A percentile compares a stretch with the other conserved stretches of the same genome.
Conservation (phyloP, 495 filamentous ascomycete genomes). For the Entonaema liquescens region DNA sequence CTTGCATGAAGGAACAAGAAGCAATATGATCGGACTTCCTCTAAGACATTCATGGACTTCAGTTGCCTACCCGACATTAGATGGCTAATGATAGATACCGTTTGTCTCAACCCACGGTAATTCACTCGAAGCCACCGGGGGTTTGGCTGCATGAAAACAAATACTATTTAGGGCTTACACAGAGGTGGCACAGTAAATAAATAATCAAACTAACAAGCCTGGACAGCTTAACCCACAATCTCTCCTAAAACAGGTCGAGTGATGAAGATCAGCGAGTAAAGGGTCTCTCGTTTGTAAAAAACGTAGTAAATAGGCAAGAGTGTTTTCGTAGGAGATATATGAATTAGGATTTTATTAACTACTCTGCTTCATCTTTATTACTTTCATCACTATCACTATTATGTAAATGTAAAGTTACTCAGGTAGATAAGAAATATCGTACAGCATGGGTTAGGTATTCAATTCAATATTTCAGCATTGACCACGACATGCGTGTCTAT, state of each 20-base stretch:
- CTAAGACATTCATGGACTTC: neutral
- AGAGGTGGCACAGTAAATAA: neutral
- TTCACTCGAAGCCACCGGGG: neutral
- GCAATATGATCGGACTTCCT: neutral
- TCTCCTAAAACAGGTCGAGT: neutral
- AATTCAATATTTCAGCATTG: neutral
- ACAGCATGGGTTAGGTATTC: neutral
- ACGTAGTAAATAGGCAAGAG: neutral
- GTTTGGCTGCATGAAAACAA: neutral
- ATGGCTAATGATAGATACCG: neutral
- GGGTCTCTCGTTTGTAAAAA: too few species aligned
- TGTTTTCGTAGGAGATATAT: neutral
- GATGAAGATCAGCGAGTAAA: neutral
- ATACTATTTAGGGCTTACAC: neutral
- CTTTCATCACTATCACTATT: neutral
- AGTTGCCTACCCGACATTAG: neutral
- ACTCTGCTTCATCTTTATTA: neutral
- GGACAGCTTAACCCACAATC: neutral
- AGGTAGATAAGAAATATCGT: neutral
- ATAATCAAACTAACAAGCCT: neutral
- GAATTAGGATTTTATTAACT: neutral
- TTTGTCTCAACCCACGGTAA: neutral
- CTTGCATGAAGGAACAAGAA: constrained; percentile 14
- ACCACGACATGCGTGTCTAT: neutral
- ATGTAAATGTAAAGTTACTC: neutral